Evolutionary conservation across 164 flowering plant genomes (phyloP), one percentile per base, ranked within the genome.

Genomic region (Piper longum): DNA sequence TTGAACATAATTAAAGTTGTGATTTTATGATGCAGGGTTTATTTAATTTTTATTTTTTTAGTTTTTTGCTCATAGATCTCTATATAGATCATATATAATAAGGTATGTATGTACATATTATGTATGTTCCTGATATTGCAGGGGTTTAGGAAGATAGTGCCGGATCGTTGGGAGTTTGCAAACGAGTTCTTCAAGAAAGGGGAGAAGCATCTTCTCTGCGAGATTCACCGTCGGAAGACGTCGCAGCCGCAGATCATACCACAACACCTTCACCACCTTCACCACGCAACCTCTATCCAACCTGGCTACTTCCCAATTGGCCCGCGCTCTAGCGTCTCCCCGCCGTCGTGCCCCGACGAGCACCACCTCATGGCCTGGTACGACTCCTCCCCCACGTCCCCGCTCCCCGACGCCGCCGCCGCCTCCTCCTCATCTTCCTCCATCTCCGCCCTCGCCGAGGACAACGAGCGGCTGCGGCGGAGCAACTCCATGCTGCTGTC

Each of bases 151-250:
- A 92, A 92, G 81, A 89, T 89, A 45, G 96, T 92, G 2, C 98
- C 98, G n/a, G 98, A 92, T 68, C 76, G 98, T 70, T 89, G 98
- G 98, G 98, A 92, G 78, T 92, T 92, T 54, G 98, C 96, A 0
- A 89, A 92, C 67, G 98, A 92, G 67, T 89, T 76, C 74, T 92
- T 92, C 82, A 89, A 76, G 66, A 87, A 78, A 54, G 98, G 98
- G 45, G 98, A 89, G 73, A 89, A 89, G 73, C 96, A 92, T 62
- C 73, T 92, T 63, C 76, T 92, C 5, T 92, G 98, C 65, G 98
- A 92, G 82, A 92, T 92, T 78, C 96, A 92, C 62, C 65, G 98
- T 9, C 73, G 98, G 58, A 89, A 88, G 66, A 82, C 96, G 0
- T 64, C 89, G 36, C 91, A 85, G 57, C 89, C 85, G 0, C 89